These are phyloP conservation scores for Isatis tinctoria DNA, from an alignment of 345 rosid genomes.

Conservation along the genomic window DNA sequence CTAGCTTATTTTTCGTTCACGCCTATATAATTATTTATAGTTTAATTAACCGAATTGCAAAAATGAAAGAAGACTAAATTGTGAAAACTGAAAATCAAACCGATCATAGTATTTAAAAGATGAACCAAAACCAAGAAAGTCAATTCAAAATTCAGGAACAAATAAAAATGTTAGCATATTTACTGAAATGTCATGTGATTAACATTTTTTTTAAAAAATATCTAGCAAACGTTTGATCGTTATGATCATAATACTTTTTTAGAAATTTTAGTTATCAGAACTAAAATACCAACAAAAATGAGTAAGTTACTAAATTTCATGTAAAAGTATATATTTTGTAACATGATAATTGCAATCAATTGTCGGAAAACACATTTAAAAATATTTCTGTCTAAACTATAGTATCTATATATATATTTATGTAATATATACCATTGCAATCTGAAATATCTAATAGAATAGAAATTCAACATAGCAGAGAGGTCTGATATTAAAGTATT, in stretches of 20 bases:
- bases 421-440: neutral
- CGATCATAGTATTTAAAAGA: neutral
- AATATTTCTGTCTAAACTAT: neutral
- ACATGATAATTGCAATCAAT: neutral
- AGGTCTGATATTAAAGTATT: slow-evolving; percentile 1
- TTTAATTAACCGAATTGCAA: neutral
- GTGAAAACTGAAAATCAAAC: neutral
- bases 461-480: neutral
- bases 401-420: neutral
- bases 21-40: neutral
- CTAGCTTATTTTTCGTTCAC: neutral
- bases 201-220: neutral
- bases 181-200: neutral
- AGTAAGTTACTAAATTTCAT: neutral
- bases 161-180: neutral
- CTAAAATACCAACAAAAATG: neutral
- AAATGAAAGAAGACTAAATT: neutral
- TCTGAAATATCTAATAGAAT: neutral
- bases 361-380: neutral
- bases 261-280: neutral
- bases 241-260: neutral
- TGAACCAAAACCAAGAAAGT: neutral
- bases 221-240: neutral
- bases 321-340: neutral
- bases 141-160: neutral